Base-by-base conservation (phyloP, 176 grass and related monocot genomes). In the Pontederia paniculata region DNA sequence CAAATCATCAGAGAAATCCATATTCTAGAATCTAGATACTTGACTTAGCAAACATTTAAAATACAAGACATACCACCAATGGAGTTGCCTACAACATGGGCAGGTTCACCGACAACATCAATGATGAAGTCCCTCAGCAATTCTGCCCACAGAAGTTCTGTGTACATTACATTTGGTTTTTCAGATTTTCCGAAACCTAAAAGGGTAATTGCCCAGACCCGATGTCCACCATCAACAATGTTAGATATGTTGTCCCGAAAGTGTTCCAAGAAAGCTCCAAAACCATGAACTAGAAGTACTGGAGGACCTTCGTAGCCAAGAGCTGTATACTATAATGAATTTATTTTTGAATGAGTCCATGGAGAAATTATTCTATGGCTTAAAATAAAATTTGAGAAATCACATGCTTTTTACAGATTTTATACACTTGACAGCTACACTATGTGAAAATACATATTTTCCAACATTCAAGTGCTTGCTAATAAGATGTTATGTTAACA, bases 51-150 rank as follows among this genome's bases (percentile, higher is more conserved):
- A 15, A 57, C 45, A 41, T 64, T 67, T n/a, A 37, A 37, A 63
- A 79, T 22, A 42, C 48, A 49, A 62, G 45, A 68, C 59, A 59
- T 80, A 95, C 91, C 91, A 76, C 91, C 91, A 71, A 90, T 80
- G 44, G 91, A 97, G 71, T 97, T 97, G 52, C 91, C 91, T 72
- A 90, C 86, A 71, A 97, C 67, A 84, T 90, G 91, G 55, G 75
- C 77, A 42, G 91, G 83, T 28, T 90, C 80, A 56, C 55, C 73
- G 47, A 97, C 79, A 70, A 97, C 75, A 76, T 97, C 77, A 28
- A 76, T 42, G 72, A 87, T 79, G 42, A 90, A 97, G 63, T 97
- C 86, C 52, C 86, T 84, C 17, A 90, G 19, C 50, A 97, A 77
- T 28, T 97, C 91, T 57, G 86, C 84, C 91, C 91, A 97, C n/a